phyloP scores from a whole-genome alignment of 495 filamentous ascomycete species.

The Xylaria longipes region DNA sequence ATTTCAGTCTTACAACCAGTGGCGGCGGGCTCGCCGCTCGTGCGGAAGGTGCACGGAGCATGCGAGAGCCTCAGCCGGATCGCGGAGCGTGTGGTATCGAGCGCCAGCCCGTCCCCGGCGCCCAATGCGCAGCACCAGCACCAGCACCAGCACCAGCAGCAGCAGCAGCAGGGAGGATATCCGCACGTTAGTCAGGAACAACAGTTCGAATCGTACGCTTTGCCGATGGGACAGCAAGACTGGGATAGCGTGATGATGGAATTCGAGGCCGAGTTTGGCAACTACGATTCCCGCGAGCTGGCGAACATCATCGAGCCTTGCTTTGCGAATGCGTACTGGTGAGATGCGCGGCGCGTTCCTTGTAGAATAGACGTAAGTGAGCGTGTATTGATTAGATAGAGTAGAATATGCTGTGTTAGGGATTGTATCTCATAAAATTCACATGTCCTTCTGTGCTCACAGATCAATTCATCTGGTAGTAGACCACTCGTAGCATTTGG shows the following conservation, averaged over 20 bases:
- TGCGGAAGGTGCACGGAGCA: slow-evolving; percentile 33
- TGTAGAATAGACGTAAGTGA: not conserved
- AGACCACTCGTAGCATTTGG: too few species aligned
- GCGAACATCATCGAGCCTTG: slow-evolving; percentile 37
- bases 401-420: not conserved
- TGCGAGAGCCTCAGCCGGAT: slow-evolving; percentile 32
- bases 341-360: not conserved
- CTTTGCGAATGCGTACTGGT: slow-evolving; percentile 34
- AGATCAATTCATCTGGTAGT: not conserved
- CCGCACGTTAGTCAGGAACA: not conserved
- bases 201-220: slow-evolving; percentile 26
- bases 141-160: too few species aligned
- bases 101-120: not conserved
- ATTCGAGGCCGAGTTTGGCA: slow-evolving; percentile 34
- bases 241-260: slow-evolving; percentile 38
- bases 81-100: slow-evolving; percentile 31
- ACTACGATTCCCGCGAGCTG: slow-evolving; percentile 30
- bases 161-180: not conserved
- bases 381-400: not conserved
- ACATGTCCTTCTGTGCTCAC: not conserved
- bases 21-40: slow-evolving; percentile 16
- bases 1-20: slow-evolving; percentile 24
- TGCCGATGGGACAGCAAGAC: slow-evolving; percentile 38
- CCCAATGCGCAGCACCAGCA: too few species aligned
- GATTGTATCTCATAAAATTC: not conserved